These are phyloP conservation scores for Artemisia annua DNA, from an alignment of 129 eudicot genomes.

Conservation along the genomic window DNA sequence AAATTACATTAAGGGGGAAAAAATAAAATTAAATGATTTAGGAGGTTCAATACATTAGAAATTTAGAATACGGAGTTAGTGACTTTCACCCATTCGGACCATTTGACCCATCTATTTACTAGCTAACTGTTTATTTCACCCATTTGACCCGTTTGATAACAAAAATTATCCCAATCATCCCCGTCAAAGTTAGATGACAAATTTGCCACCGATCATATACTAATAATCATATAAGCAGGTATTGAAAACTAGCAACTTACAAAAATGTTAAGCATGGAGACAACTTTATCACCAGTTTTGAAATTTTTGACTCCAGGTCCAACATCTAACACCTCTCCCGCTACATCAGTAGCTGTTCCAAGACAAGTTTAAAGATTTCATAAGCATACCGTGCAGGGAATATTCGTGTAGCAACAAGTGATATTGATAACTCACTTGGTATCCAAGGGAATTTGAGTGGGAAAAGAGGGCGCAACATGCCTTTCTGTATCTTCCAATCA, in stretches of 20 bases:
- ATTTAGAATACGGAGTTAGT: too few species aligned
- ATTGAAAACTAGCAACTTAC: constrained; percentile 35
- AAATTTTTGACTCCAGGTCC: constrained; percentile 62
- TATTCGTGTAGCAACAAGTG: too few species aligned
- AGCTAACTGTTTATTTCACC: too few species aligned
- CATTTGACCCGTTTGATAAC: neutral
- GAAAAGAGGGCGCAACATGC: constrained; percentile 63
- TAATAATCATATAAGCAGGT: neutral
- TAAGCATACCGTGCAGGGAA: neutral
- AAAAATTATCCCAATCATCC: neutral
- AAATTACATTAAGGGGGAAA: too few species aligned
- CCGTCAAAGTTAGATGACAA: neutral
- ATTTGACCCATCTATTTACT: too few species aligned
- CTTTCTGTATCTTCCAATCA: constrained; percentile 72
- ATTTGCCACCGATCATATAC: constrained; percentile 8
- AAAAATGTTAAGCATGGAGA: constrained; percentile 37
- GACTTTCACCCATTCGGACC: neutral
- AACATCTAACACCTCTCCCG: constrained; percentile 66
- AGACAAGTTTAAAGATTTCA: neutral
- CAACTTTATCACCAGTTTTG: constrained; percentile 74
- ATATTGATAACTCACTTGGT: too few species aligned
- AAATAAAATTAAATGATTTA: neutral
- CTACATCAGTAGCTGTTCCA: constrained; percentile 66
- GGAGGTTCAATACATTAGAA: neutral
- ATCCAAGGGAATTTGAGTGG: constrained; percentile 68